These are phyloP conservation scores for Bolboschoenoplectus hybrid DNA, from an alignment of 202 grass and related monocot species.

Conservation along the genomic window DNA sequence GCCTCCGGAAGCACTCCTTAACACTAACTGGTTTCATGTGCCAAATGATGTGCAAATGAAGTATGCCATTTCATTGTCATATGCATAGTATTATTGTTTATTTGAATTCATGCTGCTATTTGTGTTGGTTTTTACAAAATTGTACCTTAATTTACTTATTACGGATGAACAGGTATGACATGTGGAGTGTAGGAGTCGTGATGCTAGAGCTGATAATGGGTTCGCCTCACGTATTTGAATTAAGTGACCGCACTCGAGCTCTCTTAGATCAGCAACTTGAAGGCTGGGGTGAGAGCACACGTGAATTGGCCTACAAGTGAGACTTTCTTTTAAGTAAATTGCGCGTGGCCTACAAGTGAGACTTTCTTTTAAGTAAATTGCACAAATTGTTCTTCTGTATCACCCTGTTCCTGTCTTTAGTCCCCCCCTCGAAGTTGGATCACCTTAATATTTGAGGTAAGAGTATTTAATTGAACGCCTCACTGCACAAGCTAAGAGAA, in stretches of 20 bases:
- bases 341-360: conserved; percentile 83
- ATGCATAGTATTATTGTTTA: conserved; percentile 7
- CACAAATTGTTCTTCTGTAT: not conserved
- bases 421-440: conserved; percentile 7
- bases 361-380: conserved; percentile 21
- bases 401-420: not conserved
- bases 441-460: not conserved
- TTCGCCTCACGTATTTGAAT: conserved; percentile 94
- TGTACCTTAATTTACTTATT: not conserved
- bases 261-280: conserved; percentile 84
- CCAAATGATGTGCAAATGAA: conserved; percentile 75
- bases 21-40: conserved; percentile 87
- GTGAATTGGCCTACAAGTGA: conserved; percentile 96
- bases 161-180: conserved; percentile 73
- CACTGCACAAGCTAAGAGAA: not conserved
- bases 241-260: conserved; percentile 70
- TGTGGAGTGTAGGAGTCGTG: conserved; percentile 97
- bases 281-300: conserved; percentile 90
- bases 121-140: not conserved
- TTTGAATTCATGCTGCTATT: conserved; percentile 12
- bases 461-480: not conserved
- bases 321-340: conserved; percentile 26
- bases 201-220: conserved; percentile 95
- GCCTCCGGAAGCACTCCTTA: conserved; percentile 92
- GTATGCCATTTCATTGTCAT: conserved; percentile 47